Evolutionary conservation across 495 filamentous ascomycete genomes (phyloP).

Genomic region (Chlorociboria aeruginascens): DNA sequence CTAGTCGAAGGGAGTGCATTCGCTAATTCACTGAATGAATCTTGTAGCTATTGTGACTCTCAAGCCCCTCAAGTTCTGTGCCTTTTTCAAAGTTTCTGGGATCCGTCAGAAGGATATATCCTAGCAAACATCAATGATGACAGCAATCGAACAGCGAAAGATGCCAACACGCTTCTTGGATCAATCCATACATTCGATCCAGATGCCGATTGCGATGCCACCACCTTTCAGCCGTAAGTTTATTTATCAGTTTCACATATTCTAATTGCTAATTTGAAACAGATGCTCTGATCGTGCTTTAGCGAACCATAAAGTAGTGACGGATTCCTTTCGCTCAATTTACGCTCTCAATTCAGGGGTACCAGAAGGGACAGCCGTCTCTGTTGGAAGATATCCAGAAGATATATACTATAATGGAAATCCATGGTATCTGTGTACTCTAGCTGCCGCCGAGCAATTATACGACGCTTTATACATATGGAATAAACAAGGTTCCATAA

Average conservation of each 20-base stretch:
- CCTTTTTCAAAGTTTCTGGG: constrained; percentile 37
- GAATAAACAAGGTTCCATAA: constrained; percentile 31
- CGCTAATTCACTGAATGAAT: constrained; percentile 16
- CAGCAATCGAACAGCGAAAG: constrained; percentile 30
- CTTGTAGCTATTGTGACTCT: constrained; percentile 30
- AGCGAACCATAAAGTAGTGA: constrained; percentile 36
- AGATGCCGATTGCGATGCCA: constrained; percentile 32
- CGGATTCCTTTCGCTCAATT: constrained; percentile 33
- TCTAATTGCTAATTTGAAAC: neutral
- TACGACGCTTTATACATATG: constrained; percentile 49
- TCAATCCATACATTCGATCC: constrained; percentile 36
- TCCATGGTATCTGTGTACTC: constrained; percentile 34
- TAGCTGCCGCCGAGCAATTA: constrained; percentile 48
- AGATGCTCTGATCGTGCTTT: constrained; percentile 26
- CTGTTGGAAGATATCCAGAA: constrained; percentile 50
- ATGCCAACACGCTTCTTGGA: constrained; percentile 35
- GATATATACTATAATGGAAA: constrained; percentile 41
- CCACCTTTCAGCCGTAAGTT: constrained; percentile 38
- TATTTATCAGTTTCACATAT: constrained; percentile 1
- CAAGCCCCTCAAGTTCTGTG: constrained; percentile 39
- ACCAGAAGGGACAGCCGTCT: constrained; percentile 33
- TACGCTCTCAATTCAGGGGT: constrained; percentile 38
- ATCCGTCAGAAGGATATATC: constrained; percentile 25
- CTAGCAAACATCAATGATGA: constrained; percentile 31
- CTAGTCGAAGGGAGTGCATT: constrained; percentile 24